phyloP scores from a whole-genome alignment of 2,329 filamentous ascomycete species.

The Colletotrichum coccodes region DNA sequence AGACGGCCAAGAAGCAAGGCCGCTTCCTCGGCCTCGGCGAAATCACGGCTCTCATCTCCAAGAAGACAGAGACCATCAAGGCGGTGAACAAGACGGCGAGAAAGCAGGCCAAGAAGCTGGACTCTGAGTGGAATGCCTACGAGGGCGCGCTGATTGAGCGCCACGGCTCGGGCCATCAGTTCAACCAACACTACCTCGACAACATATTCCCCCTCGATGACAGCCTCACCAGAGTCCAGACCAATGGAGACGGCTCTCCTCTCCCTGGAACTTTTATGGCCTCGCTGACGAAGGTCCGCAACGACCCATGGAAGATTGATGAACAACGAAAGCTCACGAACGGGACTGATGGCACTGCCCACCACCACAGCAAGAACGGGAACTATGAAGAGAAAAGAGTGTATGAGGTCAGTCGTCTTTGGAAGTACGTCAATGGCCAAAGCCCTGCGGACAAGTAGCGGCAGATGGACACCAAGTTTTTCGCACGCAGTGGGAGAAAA shows the following conservation, averaged over 20 bases:
- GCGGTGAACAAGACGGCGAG: not conserved
- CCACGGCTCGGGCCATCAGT: constrained; percentile 65
- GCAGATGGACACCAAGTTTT: too few relatives aligned
- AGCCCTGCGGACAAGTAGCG: not conserved
- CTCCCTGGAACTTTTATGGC: constrained; percentile 5
- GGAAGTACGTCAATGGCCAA: constrained; percentile 20
- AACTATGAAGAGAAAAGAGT: constrained; percentile 6
- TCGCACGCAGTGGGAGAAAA: too few relatives aligned
- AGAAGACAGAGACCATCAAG: not conserved
- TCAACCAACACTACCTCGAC: constrained; percentile 70
- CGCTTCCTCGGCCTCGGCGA: not conserved
- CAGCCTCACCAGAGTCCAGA: not conserved
- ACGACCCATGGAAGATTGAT: constrained; percentile 18
- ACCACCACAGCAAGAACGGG: constrained; percentile 3
- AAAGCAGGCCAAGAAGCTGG: not conserved
- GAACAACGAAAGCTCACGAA: constrained; percentile 2
- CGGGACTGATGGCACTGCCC: not conserved
- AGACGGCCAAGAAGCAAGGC: not conserved
- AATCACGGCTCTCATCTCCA: not conserved
- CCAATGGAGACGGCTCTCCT: constrained; percentile 4
- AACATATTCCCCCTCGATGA: constrained; percentile 62
- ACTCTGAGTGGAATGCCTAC: constrained; percentile 37
- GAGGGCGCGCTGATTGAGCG: constrained; percentile 70
- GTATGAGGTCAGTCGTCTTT: constrained; percentile 27
- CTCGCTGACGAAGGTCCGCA: not conserved